phyloP scores from a whole-genome alignment of 371 early-diverging fungal genomes.

The Rhizopus sp. region DNA sequence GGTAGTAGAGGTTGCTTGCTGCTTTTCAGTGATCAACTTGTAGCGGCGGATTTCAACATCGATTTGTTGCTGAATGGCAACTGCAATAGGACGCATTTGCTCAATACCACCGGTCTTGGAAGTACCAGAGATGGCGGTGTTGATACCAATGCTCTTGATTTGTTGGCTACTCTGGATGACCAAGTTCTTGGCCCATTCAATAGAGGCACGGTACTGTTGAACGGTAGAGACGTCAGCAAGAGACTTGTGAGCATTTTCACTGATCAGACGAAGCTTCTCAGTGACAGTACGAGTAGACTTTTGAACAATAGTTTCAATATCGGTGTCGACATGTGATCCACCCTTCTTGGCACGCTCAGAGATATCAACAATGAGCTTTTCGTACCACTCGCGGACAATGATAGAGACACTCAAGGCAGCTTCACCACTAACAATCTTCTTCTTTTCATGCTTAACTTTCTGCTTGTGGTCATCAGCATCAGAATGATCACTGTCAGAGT shows the following conservation, averaged over 20 bases:
- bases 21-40: conserved; percentile 15
- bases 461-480: conserved; percentile 1
- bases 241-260: conserved; percentile 19
- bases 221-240: conserved; percentile 16
- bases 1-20: conserved; percentile 2
- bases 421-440: conserved; percentile 12
- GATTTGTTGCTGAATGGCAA: conserved; percentile 27
- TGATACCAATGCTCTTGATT: conserved; percentile 29
- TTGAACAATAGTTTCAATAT: conserved; percentile 35
- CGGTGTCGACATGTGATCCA: conserved; percentile 26
- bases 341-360: conserved; percentile 35
- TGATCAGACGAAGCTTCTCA: conserved; percentile 21
- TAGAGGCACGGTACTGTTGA: conserved; percentile 23
- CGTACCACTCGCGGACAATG: conserved; percentile 36
- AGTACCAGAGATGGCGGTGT: conserved; percentile 21
- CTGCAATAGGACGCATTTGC: conserved; percentile 32
- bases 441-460: conserved; percentile 9
- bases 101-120: conserved; percentile 32
- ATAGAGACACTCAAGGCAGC: conserved; percentile 24
- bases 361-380: conserved; percentile 29
- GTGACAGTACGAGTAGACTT: conserved; percentile 23
- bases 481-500: conserved; percentile 3
- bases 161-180: conserved; percentile 28
- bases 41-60: conserved; percentile 26
- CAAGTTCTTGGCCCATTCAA: conserved; percentile 29